Percentiles rank a stretch among this genome's conserved stretches.
These are phyloP conservation scores for Magnolia officinalis DNA, from an alignment of 164 flowering plant genomes.

Conservation along the genomic window DNA sequence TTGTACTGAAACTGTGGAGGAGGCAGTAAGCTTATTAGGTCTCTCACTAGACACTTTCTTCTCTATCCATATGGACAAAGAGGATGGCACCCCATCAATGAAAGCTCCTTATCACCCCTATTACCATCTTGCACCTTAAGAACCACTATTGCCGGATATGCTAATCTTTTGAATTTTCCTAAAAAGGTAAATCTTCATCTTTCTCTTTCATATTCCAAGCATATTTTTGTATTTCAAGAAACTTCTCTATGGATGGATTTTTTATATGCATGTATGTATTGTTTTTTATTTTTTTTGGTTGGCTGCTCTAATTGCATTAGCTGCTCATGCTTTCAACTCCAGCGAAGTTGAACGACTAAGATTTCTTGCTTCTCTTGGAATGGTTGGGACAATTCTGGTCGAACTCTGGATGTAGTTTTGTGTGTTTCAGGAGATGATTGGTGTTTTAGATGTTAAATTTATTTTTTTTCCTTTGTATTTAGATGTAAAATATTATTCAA, in stretches of 20 bases:
- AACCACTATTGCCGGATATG: constrained; percentile 68
- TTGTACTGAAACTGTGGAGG: constrained; percentile 65
- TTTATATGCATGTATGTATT: background rate
- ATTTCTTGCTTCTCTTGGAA: constrained; percentile 73
- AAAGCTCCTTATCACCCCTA: constrained; percentile 66
- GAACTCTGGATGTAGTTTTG: background rate
- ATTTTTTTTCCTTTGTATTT: too few species aligned
- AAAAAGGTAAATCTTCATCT: constrained; percentile 48
- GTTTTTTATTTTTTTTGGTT: constrained; percentile 16
- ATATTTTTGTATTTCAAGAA: background rate
- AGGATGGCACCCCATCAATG: constrained; percentile 61
- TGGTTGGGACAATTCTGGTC: constrained; percentile 34
- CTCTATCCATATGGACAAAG: constrained; percentile 71
- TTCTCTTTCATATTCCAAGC: background rate
- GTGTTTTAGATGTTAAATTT: too few species aligned
- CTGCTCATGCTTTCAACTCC: constrained; percentile 78
- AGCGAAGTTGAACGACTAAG: constrained; percentile 67
- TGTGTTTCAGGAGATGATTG: too few species aligned
- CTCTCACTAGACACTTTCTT: constrained; percentile 55
- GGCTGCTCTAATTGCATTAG: constrained; percentile 72
- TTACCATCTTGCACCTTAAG: constrained; percentile 79
- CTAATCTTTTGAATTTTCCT: constrained; percentile 82
- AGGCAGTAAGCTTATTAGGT: constrained; percentile 66
- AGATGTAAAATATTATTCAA: too few species aligned
- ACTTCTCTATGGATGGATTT: background rate